Base-by-base conservation (phyloP, 140 eudicot species). In the Erigeron philadelphicus region DNA sequence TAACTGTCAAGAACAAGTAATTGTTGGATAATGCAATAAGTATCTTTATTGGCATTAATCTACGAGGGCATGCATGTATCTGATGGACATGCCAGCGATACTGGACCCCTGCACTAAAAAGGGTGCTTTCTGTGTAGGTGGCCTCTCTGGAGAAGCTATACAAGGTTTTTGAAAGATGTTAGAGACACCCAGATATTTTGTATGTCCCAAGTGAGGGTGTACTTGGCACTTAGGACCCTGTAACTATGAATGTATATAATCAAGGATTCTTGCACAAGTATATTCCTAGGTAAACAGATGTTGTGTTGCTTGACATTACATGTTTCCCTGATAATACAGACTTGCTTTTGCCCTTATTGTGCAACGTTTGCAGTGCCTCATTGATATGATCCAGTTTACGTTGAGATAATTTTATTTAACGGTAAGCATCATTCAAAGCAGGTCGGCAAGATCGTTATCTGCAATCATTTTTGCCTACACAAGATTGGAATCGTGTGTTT, bases 141-240 rank as follows among this genome's bases (percentile, higher is more conserved):
- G 97, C 99, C 54, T 93, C 99, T 16, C 62, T 89, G 83, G 99
- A 93, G 87, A 94, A 94, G 81, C 95, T 94, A 48, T 94, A 85
- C 89, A 87, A 68, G 80, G 93, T 94, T 48, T 94, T 89, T 23
- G 99, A 94, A 74, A 78, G 99, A 83, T 89, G 99, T 80, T 89
- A 78, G 55, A 41, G 77, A 4, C 8, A 7, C 44, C 71, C 77
- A 44, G 11, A 9, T 13, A 18, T 11, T 35, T 52, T 8, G 71
- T 61, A 18, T 61, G 41, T 41, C 47, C 19, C 11, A 35, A 61
- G 18, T 3, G 66, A n/a, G 15, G 52, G 31, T 46, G 41, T 21
- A 31, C 38, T 31, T 31, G 38, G 38, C 38, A 31, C 38, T 31
- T 31, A 31, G 38, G 38, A 31, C 38, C 38, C 38, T 31, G 5